Evolutionary conservation across 179 eudicot species (phyloP), one percentile per base, ranked within the genome.

Genomic region (Pouteria campechiana): DNA sequence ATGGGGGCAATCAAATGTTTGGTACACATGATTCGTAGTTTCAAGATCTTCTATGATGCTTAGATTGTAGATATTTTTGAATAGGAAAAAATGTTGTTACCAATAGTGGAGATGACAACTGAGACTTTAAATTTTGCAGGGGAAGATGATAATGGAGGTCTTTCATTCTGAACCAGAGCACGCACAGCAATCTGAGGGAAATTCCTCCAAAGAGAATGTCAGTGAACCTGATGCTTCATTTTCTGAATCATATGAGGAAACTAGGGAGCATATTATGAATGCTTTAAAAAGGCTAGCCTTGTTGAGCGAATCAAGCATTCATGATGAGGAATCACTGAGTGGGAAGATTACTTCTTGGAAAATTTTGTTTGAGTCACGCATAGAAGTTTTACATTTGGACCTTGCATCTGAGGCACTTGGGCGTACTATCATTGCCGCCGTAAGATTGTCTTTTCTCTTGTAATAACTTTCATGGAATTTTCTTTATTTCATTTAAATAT

Each of bases 271-370:
- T 50, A 50, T 83, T 44, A 44, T 32, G 37, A 45, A 49, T 46
- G 63, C 71, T 38, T 64, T 83, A 41, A 48, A 65, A 37, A 55
- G 68, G 17, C 50, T 79, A 43, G 59, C 52, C 16, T 67, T 75
- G 32, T 42, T 39, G 65, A 57, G 64, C 46, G 54, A 27, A 42
- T 48, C 21, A 34, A 34, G 37, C 53, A 46, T 57, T 34, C 43
- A 50, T 21, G 30, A 61, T 50, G 77, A 50, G 0, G 61, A 65
- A 12, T 65, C 69, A 20, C 25, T 56, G 15, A n/a, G n/a, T n/a
- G 79, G 54, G 37, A 78, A 83, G 32, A 78, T 93, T 54, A 67
- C 73, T 28, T 43, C 38, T 37, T 83, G 83, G 78, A 76, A 72
- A 44, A 50, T 30, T 15, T 37, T 66, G 49, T 83, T 92, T 53